A percentile compares a stretch with the other conserved stretches of the same genome.
phyloP scores from a whole-genome alignment of 2,329 filamentous ascomycete genomes.

The Aspergillus eucalypticola region DNA sequence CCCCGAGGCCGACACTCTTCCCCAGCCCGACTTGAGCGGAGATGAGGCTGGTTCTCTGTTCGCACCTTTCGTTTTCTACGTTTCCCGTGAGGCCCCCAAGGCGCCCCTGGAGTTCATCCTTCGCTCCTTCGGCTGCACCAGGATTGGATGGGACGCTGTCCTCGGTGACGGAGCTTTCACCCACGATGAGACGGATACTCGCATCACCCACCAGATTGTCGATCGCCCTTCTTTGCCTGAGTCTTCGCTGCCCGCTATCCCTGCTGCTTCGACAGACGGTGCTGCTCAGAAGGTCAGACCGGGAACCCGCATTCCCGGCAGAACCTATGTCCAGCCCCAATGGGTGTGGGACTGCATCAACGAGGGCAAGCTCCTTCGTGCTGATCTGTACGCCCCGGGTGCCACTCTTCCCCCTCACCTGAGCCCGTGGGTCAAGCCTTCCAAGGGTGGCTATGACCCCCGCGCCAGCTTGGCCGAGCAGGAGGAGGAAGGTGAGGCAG shows the following conservation, averaged over 20 bases:
- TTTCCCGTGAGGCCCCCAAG: conserved; percentile 90
- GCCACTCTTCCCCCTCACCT: conserved; percentile 89
- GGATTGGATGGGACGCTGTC: conserved; percentile 90
- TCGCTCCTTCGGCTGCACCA: conserved; percentile 90
- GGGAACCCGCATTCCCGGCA: conserved; percentile 80
- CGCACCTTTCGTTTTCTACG: conserved; percentile 83
- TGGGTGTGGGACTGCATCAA: conserved; percentile 99
- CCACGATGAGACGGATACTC: conserved; percentile 78
- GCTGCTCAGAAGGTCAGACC: conserved; percentile 50
- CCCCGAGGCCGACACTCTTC: conserved; percentile 79
- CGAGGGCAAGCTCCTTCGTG: conserved; percentile 80
- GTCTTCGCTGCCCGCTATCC: conserved; percentile 49
- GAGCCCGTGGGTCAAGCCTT: conserved; percentile 90
- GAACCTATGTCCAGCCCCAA: conserved; percentile 92
- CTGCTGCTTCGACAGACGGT: conserved; percentile 47
- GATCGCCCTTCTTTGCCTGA: conserved; percentile 76
- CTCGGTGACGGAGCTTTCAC: conserved; percentile 92
- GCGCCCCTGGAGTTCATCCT: conserved; percentile 90
- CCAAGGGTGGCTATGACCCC: conserved; percentile 87
- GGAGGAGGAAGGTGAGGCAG: conserved; percentile 80
- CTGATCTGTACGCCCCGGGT: conserved; percentile 87
- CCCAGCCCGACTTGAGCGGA: conserved; percentile 70
- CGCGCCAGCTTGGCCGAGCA: conserved; percentile 82
- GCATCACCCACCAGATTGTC: conserved; percentile 95
- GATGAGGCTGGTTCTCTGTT: conserved; percentile 75